Evolutionary conservation across 805 yeast species (phyloP).

Genomic region (Candida patagonica): DNA sequence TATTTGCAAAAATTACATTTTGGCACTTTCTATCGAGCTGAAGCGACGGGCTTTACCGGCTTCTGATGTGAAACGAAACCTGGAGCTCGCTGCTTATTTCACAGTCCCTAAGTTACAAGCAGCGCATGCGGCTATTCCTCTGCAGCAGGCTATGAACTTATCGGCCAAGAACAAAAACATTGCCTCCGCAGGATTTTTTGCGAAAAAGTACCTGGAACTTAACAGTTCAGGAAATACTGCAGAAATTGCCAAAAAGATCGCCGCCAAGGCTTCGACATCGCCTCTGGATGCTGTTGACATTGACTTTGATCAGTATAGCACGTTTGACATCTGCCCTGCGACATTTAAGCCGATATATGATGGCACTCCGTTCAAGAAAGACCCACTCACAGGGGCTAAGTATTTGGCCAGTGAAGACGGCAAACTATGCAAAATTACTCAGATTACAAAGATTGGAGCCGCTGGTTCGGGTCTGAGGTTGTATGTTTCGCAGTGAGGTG

Average conservation of each 20-base stretch:
- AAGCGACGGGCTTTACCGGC: slow-evolving; percentile 74
- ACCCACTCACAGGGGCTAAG: slow-evolving; percentile 83
- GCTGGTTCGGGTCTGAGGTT: slow-evolving; percentile 71
- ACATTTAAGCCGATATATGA: slow-evolving; percentile 83
- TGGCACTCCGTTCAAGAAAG: slow-evolving; percentile 58
- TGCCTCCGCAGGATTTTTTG: slow-evolving; percentile 84
- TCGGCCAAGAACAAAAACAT: slow-evolving; percentile 82
- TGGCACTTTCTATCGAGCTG: slow-evolving; percentile 87
- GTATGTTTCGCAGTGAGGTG: background rate
- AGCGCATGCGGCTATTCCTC: slow-evolving; percentile 76
- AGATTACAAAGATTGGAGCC: slow-evolving; percentile 75
- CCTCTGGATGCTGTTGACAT: slow-evolving; percentile 83
- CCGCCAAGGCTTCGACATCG: slow-evolving; percentile 66
- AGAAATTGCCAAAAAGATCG: slow-evolving; percentile 79
- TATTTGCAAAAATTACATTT: slow-evolving; percentile 79
- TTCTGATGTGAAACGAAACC: slow-evolving; percentile 60
- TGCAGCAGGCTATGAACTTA: slow-evolving; percentile 92
- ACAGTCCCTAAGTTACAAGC: slow-evolving; percentile 75
- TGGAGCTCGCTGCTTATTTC: slow-evolving; percentile 94
- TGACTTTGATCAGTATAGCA: slow-evolving; percentile 88
- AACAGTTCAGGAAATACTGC: slow-evolving; percentile 50
- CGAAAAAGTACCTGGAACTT: slow-evolving; percentile 67
- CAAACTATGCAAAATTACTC: slow-evolving; percentile 63
- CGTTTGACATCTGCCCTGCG: slow-evolving; percentile 81
- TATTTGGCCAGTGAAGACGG: slow-evolving; percentile 76